These are phyloP conservation scores for Canariomyces notabilis DNA, from an alignment of 2,329 filamentous ascomycete genomes.

Conservation along the genomic window DNA sequence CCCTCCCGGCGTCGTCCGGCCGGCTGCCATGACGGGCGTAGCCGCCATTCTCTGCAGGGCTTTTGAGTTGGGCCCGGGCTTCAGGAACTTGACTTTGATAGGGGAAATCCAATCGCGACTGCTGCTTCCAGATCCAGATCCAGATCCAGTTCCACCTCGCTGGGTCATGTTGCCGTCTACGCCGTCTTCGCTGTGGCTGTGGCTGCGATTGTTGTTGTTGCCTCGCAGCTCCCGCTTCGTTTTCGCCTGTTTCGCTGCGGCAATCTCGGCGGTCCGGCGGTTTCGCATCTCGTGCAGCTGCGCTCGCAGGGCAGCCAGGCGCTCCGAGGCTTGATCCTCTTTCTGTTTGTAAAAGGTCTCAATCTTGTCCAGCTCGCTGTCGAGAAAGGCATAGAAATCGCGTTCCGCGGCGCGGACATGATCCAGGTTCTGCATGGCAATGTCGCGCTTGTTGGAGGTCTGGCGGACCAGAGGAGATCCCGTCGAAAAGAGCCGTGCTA, in stretches of 20 bases:
- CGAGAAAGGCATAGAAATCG: conserved; percentile 85
- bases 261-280: conserved; percentile 68
- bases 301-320: conserved; percentile 65
- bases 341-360: conserved; percentile 85
- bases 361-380: conserved; percentile 82
- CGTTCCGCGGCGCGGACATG: conserved; percentile 64
- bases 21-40: conserved; percentile 42
- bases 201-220: too few species aligned
- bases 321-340: conserved; percentile 74
- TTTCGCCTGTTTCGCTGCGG: conserved; percentile 38
- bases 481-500: conserved; percentile 39
- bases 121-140: too few species aligned
- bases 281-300: conserved; percentile 94
- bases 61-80: conserved; percentile 56
- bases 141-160: too few species aligned
- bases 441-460: conserved; percentile 37
- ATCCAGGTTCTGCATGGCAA: conserved; percentile 40
- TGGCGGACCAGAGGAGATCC: conserved; percentile 31
- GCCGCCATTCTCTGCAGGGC: conserved; percentile 50
- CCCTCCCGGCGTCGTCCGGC: too few species aligned
- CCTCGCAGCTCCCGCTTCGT: conserved; percentile 30
- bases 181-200: conserved; percentile 23
- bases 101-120: conserved; percentile 46
- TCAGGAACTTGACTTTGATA: conserved; percentile 50
- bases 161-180: too few species aligned